Evolutionary conservation across 2,329 filamentous ascomycete species (phyloP).

Genomic region (Ceratocystis variospora): DNA sequence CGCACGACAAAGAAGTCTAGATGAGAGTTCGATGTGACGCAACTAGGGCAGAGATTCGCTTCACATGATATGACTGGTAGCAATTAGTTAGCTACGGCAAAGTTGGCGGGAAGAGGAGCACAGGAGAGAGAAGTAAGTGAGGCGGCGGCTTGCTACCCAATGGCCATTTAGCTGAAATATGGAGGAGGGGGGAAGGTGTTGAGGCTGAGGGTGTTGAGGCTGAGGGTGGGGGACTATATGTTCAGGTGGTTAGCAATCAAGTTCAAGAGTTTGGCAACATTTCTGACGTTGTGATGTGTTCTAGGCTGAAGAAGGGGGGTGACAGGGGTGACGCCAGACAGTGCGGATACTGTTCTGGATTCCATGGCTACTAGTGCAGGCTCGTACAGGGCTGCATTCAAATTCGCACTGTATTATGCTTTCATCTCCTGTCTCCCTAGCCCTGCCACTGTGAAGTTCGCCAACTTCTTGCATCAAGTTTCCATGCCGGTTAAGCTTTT

Average conservation of each 20-base stretch:
- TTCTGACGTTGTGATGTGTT: neutral
- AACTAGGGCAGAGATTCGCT: neutral
- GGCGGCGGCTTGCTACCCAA: neutral
- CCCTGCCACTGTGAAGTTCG: neutral
- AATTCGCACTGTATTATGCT: neutral
- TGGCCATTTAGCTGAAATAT: too few species aligned
- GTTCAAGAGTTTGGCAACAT: neutral
- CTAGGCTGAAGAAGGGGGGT: neutral
- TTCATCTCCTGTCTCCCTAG: neutral
- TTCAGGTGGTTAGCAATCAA: too few species aligned
- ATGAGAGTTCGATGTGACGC: constrained; percentile 1
- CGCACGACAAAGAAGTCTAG: neutral
- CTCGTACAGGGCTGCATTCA: neutral
- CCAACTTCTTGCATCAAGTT: too few species aligned
- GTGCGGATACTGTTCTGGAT: neutral
- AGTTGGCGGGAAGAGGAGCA: neutral
- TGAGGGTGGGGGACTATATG: too few species aligned
- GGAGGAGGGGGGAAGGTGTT: too few species aligned
- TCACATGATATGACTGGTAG: neutral
- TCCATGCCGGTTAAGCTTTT: too few species aligned
- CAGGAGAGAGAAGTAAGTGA: too few species aligned
- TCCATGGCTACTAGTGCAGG: neutral
- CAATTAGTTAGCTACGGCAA: neutral
- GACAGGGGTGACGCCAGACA: neutral
- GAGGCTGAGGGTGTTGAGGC: too few species aligned